These are phyloP conservation scores for Nasturtium officinale DNA, from an alignment of 345 rosid genomes.

Conservation along the genomic window DNA sequence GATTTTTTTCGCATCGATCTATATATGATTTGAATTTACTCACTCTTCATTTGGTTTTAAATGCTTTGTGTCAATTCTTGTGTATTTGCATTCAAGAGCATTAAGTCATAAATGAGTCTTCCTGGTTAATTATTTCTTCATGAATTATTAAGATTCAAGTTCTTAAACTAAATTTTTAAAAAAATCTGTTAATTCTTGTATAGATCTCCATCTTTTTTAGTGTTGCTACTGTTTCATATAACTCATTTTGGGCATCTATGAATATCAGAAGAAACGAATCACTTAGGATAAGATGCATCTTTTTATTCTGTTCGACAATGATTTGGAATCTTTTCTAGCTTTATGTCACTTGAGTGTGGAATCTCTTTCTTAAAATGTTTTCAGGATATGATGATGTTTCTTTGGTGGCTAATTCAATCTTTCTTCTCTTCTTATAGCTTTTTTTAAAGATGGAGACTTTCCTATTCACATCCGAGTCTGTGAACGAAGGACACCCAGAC, in stretches of 20 bases:
- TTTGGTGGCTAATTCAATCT: constrained; percentile 21
- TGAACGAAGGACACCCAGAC: constrained; percentile 53
- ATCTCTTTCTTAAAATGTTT: background rate
- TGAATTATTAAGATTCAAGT: background rate
- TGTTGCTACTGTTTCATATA: background rate
- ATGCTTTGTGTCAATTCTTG: background rate
- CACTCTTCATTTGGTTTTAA: background rate
- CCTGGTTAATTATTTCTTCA: background rate
- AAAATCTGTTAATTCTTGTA: background rate
- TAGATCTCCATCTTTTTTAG: background rate
- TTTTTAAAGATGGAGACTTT: constrained; percentile 43
- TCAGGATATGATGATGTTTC: constrained; percentile 8
- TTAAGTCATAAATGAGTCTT: constrained; percentile 1
- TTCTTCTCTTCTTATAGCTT: constrained; percentile 24
- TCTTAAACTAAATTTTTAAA: background rate
- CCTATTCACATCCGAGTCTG: constrained; percentile 49
- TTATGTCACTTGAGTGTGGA: constrained; percentile 29
- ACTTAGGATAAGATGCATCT: constrained; percentile 22
- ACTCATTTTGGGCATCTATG: constrained; percentile 11
- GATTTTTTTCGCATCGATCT: background rate
- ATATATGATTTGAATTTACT: background rate
- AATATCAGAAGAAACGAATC: constrained; percentile 24
- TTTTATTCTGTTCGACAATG: constrained; percentile 14
- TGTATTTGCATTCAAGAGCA: background rate
- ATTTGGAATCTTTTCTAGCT: constrained; percentile 29